phyloP scores from a whole-genome alignment of 2,329 filamentous ascomycete species.

The Penicillium sp. region DNA sequence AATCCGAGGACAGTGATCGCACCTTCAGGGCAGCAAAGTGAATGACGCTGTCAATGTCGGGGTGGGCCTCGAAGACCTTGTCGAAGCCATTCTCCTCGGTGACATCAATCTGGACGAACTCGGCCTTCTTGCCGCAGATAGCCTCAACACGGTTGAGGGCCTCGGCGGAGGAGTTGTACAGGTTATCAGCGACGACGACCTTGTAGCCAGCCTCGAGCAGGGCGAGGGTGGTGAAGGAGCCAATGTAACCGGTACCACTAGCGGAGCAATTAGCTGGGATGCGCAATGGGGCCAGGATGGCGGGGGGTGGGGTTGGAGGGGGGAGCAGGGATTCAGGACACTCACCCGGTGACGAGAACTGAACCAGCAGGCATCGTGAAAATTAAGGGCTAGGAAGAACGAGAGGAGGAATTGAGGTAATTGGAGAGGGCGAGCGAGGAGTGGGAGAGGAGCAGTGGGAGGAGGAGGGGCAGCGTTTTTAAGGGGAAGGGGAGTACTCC shows the following conservation, averaged over 20 bases:
- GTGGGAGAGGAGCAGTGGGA: not conserved
- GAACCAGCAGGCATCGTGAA: conserved; percentile 75
- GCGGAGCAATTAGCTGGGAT: conserved; percentile 30
- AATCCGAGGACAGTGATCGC: conserved; percentile 12
- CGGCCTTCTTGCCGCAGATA: conserved; percentile 82
- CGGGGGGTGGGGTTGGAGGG: not conserved
- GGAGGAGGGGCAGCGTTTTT: conserved; percentile 8
- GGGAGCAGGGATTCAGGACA: conserved; percentile 9
- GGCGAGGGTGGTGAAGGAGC: conserved; percentile 90
- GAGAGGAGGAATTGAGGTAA: conserved; percentile 7
- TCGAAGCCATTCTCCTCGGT: conserved; percentile 83
- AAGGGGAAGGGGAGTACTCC: conserved; percentile 1
- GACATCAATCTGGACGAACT: conserved; percentile 84
- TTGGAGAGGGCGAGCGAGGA: conserved; percentile 13
- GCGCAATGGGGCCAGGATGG: conserved; percentile 14
- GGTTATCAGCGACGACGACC: conserved; percentile 92
- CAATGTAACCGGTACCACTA: conserved; percentile 96
- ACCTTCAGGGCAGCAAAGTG: conserved; percentile 98
- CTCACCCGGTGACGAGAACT: conserved; percentile 89
- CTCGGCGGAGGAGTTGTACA: conserved; percentile 95
- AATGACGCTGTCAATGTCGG: conserved; percentile 95
- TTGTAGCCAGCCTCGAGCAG: conserved; percentile 94
- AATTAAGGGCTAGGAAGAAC: conserved; percentile 2
- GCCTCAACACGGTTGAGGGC: conserved; percentile 93
- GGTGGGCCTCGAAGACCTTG: conserved; percentile 83